Base-by-base conservation (phyloP, 495 filamentous ascomycete species). In the Chaetomium fimeti region DNA sequence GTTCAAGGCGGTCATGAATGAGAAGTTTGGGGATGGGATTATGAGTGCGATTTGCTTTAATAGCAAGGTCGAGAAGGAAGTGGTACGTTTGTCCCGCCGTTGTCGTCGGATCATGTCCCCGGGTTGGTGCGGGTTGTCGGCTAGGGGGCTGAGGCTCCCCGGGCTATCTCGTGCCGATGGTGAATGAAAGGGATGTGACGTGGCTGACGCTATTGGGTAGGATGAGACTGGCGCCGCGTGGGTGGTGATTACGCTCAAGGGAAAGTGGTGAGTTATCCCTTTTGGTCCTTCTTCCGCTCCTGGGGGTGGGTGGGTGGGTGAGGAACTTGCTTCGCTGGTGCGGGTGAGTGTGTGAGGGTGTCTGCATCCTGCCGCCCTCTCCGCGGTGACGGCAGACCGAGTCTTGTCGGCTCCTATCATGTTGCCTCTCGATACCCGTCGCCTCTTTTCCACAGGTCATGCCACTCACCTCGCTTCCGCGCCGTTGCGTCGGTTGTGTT, bases 21-120 rank as follows among this genome's bases (percentile, higher is more conserved):
- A 98, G 85, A 98, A 97, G 81, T 97, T 98, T 78, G 94, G 94
- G 0, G 94, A 98, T 77, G 94, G 94, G 0, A 98, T 98, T 71
- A 97, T 98, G 94, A 96, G 91, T 72, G 94, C 93, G 0, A 97
- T 98, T 73, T 85, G 88, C 8, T 98, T 98, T 73, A 88, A 86
- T 45, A 95, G 92, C 1, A 93, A 92, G 76, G 91, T 98, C 16
- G 91, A 97, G 79, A 97, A 97, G 84, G 94, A 98, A 85, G 86
- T 86, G 9, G 52, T 55, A 36, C 13, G 52, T 55, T 11, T 55
- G 40, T 4, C 18, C 5, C 5, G 40, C 1, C 15, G 5, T 11
- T 3, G 40, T 15, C 40, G 40, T 15, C 40, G 32, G 32, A 36
- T 36, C 6, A 9, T 11, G 40, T 16, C 40, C 32, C 8, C 32